These are phyloP conservation scores for Calonectria leucothoes DNA, from an alignment of 2,329 filamentous ascomycete species.

Conservation along the genomic window DNA sequence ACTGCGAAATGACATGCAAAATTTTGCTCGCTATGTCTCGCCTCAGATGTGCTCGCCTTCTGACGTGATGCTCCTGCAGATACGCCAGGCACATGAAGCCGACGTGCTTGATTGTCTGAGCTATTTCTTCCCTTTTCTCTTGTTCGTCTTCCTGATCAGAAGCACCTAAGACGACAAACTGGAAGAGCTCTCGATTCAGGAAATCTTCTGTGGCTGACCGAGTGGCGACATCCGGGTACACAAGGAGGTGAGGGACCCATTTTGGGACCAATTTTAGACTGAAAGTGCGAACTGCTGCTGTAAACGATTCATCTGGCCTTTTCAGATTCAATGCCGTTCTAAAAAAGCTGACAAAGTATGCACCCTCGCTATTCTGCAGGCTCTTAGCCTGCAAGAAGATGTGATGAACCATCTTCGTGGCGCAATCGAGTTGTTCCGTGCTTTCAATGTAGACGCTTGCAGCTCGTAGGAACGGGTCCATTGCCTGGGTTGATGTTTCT, in stretches of 20 bases:
- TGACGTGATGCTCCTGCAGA: conserved; percentile 59
- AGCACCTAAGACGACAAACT: conserved; percentile 36
- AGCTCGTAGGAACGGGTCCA: conserved; percentile 69
- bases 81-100: conserved; percentile 59
- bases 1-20: conserved; percentile 55
- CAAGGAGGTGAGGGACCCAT: conserved; percentile 66
- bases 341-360: conserved; percentile 60
- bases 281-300: conserved; percentile 29
- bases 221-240: conserved; percentile 57
- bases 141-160: conserved; percentile 44
- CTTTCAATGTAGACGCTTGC: conserved; percentile 64
- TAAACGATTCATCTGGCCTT: conserved; percentile 41
- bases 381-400: conserved; percentile 56
- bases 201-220: conserved; percentile 56
- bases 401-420: conserved; percentile 55
- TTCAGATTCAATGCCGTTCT: conserved; percentile 43
- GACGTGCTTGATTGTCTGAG: conserved; percentile 49
- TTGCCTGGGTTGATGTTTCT: conserved; percentile 52
- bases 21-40: conserved; percentile 56
- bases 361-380: conserved; percentile 61
- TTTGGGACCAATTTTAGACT: conserved; percentile 46
- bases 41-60: conserved; percentile 54
- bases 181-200: conserved; percentile 57
- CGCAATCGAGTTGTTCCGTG: conserved; percentile 48
- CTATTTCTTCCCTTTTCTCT: conserved; percentile 33